Percentiles rank a stretch among this genome's conserved stretches.
phyloP scores from a whole-genome alignment of 768 basidiomycete species.

The Lentinus tigrinus region DNA sequence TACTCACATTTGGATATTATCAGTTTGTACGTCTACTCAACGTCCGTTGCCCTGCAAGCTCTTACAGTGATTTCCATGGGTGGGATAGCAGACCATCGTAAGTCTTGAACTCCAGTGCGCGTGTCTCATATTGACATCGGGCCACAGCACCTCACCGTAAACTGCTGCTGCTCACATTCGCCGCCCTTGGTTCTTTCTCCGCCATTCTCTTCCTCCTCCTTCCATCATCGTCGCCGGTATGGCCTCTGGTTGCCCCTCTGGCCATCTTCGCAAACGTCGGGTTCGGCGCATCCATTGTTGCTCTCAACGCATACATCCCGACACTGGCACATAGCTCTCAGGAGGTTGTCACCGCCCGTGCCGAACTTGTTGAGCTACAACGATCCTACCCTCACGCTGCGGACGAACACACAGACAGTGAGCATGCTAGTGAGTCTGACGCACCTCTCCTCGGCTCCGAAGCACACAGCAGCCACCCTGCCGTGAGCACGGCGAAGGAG shows the following conservation, averaged over 20 bases:
- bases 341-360: constrained; percentile 47
- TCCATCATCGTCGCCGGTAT: constrained; percentile 67
- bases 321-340: constrained; percentile 64
- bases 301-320: constrained; percentile 88
- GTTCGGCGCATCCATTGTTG: constrained; percentile 85
- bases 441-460: constrained; percentile 16
- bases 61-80: constrained; percentile 95
- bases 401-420: constrained; percentile 9
- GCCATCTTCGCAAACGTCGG: constrained; percentile 80
- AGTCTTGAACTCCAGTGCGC: constrained; percentile 29
- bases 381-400: not conserved
- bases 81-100: constrained; percentile 86
- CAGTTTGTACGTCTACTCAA: constrained; percentile 86
- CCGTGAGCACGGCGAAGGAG: constrained; percentile 17
- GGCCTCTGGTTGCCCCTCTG: constrained; percentile 67
- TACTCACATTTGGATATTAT: too few species aligned
- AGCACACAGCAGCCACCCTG: constrained; percentile 4
- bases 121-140: too few species aligned
- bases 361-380: constrained; percentile 27
- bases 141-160: constrained; percentile 70
- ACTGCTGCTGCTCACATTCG: constrained; percentile 72
- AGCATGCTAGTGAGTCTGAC: not conserved
- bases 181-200: constrained; percentile 64
- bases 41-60: constrained; percentile 86
- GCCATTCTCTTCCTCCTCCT: constrained; percentile 72